phyloP scores from a whole-genome alignment of 2,329 filamentous ascomycete species.

The Aspergillus aculeatus region DNA sequence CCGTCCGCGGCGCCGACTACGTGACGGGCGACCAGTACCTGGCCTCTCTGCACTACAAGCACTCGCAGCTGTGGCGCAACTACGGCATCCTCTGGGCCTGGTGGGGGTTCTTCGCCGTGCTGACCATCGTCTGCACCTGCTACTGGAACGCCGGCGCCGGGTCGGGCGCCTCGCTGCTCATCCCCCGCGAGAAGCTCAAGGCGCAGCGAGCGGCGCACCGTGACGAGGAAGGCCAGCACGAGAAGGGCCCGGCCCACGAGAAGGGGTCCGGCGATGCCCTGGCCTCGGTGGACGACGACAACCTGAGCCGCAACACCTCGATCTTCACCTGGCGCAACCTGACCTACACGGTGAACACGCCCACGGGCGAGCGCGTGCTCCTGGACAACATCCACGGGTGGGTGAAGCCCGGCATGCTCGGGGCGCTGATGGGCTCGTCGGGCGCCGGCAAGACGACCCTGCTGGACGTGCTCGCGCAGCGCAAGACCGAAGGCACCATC shows the following conservation, averaged over 20 bases:
- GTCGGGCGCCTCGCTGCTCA: constrained; percentile 53
- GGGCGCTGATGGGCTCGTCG: constrained; percentile 73
- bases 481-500: constrained; percentile 62
- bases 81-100: constrained; percentile 61
- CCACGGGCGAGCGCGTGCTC: constrained; percentile 53
- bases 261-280: constrained; percentile 10
- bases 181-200: constrained; percentile 59
- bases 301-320: constrained; percentile 60
- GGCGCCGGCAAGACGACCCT: constrained; percentile 75
- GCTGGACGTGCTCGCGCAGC: constrained; percentile 69
- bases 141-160: constrained; percentile 50
- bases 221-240: constrained; percentile 50
- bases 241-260: constrained; percentile 16
- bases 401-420: constrained; percentile 71
- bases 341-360: constrained; percentile 65
- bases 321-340: constrained; percentile 73
- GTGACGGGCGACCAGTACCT: constrained; percentile 60
- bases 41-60: constrained; percentile 51
- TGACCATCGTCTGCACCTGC: constrained; percentile 58
- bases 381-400: constrained; percentile 71
- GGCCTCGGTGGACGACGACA: constrained; percentile 25
- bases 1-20: constrained; percentile 46
- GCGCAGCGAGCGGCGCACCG: constrained; percentile 28
- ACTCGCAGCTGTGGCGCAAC: constrained; percentile 56
- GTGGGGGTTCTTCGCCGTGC: constrained; percentile 57